Evolutionary conservation across 2,329 filamentous ascomycete genomes (phyloP), one percentile per base, ranked within the genome.

Genomic region (Alternaria atra): DNA sequence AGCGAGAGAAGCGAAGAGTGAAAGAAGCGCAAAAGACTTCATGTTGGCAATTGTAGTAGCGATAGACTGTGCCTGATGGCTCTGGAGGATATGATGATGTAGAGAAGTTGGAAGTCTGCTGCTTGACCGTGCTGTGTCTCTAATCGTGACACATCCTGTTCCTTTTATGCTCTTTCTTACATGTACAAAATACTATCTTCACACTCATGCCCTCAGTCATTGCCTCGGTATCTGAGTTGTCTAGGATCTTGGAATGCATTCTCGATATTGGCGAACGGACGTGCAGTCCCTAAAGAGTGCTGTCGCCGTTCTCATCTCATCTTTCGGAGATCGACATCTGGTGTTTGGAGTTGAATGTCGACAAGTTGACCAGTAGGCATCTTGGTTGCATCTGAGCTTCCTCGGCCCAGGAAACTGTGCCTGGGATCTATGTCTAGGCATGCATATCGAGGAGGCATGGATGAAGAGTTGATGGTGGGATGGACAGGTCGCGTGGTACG

Each of bases 21-120:
- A 55, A 37, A 60, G 25, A 29, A 56, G 47, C 8, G 57, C 37
- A 44, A 55, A 2, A 6, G 46, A 60, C 39, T 60, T 60, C 57
- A 60, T 60, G 6, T 60, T 60, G 52, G 29, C 0, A 9, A n/a
- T 23, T 40, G 12, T 29, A 5, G 13, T 39, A 56, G 34, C 50
- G 50, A 52, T 30, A 13, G 30, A 25, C 9, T 39, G 10, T 17
- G 13, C 20, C 23, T 32, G 17, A 29, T 44, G 20, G 52, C 12
- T 51, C 23, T 32, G 37, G 30, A 32, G 9, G 17, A 10, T n/a
- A 32, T 17, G 30, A 15, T 23, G 37, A 17, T 32, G 37, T 15
- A 30, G 15, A 27, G 23, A 23, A 44, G 52, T 30, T 55, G 52
- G 3, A 23, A 30, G 20, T 37, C 29, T 9, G 52, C 39, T 51